Evolutionary conservation across 495 filamentous ascomycete species (phyloP), one percentile per base, ranked within the genome.

Genomic region (Penicillium crystallinum): DNA sequence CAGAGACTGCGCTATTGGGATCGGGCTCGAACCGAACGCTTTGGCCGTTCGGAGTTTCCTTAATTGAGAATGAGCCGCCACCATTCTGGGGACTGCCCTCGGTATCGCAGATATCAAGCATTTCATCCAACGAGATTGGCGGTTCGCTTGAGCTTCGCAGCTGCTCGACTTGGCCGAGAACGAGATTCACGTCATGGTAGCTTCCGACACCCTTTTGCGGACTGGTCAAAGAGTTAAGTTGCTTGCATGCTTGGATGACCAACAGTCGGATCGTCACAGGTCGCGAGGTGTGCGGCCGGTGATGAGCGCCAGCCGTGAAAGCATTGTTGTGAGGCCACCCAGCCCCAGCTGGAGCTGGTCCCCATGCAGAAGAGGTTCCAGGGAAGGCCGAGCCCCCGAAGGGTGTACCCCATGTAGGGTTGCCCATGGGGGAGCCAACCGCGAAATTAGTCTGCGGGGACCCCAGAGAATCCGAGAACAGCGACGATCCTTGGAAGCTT

Each of bases 71-170:
- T 36, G 77, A 84, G 17, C 93, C 93, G 46, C 93, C 93, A 46
- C 93, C 93, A 56, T 97, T 97, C 42, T 86, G 80, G 0, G 74
- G 62, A 59, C 88, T 95, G 51, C 93, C 93, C 63, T 93, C 86
- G 1, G 91, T 95, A 54, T 97, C 91, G 67, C 88, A 92, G 49
- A 95, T 89, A 41, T 89, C 86, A n/a, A 90, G 76, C 66, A 98
- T 76, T 55, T 96, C 91, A 25, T 81, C 72, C 45, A 87, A 73
- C 3, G 73, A 72, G 52, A 93, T 80, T 0, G 79, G 67, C 2
- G 78, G 69, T 35, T 90, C 85, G 34, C 65, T 68, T 0, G 74
- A 56, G 19, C 78, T 69, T 29, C 79, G 82, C 31, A 82, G 67
- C 39, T 76, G 63, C 27, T 89, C 82, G 11, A 95, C 75, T 46